Conservation (phyloP, 2,329 filamentous ascomycete genomes). For the Claviceps sp. region DNA sequence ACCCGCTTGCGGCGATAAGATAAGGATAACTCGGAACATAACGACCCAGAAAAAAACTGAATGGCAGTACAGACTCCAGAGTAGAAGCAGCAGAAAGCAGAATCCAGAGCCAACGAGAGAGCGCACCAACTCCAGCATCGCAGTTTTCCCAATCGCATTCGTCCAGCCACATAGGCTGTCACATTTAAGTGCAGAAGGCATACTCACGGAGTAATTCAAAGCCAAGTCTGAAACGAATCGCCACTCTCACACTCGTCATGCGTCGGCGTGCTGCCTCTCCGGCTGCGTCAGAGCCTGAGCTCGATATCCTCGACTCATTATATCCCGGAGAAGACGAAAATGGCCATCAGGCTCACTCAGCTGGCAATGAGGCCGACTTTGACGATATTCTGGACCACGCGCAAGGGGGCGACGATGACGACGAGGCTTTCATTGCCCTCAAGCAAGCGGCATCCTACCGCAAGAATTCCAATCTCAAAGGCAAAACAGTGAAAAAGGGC, state of each 20-base stretch:
- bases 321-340: constrained; percentile 48
- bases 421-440: constrained; percentile 84
- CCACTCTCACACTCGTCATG: constrained; percentile 34
- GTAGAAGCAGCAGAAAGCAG: background rate
- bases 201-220: too few species aligned
- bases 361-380: constrained; percentile 39
- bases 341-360: constrained; percentile 23
- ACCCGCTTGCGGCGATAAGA: constrained; percentile 25
- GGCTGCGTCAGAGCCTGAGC: constrained; percentile 73
- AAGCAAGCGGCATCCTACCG: constrained; percentile 79
- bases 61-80: background rate
- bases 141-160: too few species aligned
- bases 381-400: constrained; percentile 46
- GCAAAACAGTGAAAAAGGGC: constrained; percentile 80
- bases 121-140: too few species aligned
- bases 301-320: constrained; percentile 74
- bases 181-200: too few species aligned
- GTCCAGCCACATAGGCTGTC: too few species aligned
- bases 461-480: constrained; percentile 70
- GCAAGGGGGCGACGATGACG: constrained; percentile 40
- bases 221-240: background rate
- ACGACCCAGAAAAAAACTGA: constrained; percentile 14
- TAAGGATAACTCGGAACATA: constrained; percentile 11
- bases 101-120: too few species aligned
- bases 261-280: constrained; percentile 64